phyloP scores from a whole-genome alignment of 164 flowering plant genomes.

The Liriodendron chinense region DNA sequence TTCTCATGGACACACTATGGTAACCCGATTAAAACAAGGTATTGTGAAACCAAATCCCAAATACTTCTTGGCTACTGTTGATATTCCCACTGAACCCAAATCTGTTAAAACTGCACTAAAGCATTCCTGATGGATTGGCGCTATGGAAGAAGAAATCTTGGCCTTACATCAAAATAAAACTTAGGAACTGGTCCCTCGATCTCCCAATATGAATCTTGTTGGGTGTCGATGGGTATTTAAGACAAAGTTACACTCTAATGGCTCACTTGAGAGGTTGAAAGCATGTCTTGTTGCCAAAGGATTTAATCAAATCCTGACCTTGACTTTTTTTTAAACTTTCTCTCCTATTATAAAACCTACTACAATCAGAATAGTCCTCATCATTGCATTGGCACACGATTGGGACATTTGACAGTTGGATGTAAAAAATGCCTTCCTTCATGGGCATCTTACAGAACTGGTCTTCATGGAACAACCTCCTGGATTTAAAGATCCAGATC shows the following conservation, averaged over 20 bases:
- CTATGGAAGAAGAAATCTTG: neutral
- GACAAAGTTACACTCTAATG: neutral
- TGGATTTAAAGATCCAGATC: neutral
- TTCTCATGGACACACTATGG: too few species aligned
- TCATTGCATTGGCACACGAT: too few species aligned
- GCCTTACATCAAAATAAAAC: constrained; percentile 3
- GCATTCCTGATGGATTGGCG: neutral
- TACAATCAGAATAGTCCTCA: neutral
- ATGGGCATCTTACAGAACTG: too few species aligned
- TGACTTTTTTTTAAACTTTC: neutral
- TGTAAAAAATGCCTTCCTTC: too few species aligned
- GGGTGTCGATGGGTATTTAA: constrained; percentile 5
- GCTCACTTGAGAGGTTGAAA: neutral
- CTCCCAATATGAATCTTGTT: neutral
- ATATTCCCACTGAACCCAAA: neutral
- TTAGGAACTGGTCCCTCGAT: neutral
- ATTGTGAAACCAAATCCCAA: neutral
- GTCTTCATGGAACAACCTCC: neutral
- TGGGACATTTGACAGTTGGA: too few species aligned
- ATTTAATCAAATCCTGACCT: neutral
- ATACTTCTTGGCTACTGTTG: neutral
- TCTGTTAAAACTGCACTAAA: neutral
- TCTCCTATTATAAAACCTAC: neutral
- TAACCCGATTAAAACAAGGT: neutral
- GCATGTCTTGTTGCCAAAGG: neutral